Conservation (phyloP, 2,329 filamentous ascomycete genomes). For the Clathrospora elynae region DNA sequence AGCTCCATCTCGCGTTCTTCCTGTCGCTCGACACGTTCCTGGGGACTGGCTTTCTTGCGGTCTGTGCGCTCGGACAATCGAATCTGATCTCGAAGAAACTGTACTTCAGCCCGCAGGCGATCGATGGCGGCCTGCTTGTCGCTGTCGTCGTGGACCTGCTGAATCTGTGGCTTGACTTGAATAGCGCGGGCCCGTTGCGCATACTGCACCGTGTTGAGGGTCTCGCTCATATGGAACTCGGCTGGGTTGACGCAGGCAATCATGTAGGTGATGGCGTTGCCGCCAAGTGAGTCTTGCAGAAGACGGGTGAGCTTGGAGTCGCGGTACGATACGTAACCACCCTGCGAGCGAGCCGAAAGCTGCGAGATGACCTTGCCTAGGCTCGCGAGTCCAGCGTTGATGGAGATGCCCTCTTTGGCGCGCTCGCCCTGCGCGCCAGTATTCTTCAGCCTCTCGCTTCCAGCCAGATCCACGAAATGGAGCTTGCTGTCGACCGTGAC, state of each 20-base stretch:
- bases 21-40: conserved; percentile 76
- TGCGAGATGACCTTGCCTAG: conserved; percentile 98
- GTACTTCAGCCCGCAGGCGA: conserved; percentile 87
- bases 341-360: conserved; percentile 84
- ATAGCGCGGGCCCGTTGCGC: conserved; percentile 94
- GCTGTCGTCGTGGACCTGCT: conserved; percentile 83
- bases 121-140: conserved; percentile 96
- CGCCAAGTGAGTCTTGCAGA: conserved; percentile 93
- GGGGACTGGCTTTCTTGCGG: conserved; percentile 60
- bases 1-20: conserved; percentile 87
- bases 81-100: conserved; percentile 92
- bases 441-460: conserved; percentile 95
- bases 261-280: conserved; percentile 99
- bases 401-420: conserved; percentile 95
- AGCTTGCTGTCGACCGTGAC: conserved; percentile 97
- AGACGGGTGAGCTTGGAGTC: conserved; percentile 96
- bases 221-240: conserved; percentile 97
- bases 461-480: conserved; percentile 96
- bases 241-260: conserved; percentile 97
- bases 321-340: conserved; percentile 93
- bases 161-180: conserved; percentile 95
- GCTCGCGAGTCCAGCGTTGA: conserved; percentile 93
- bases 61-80: conserved; percentile 76
- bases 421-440: conserved; percentile 93
- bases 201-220: conserved; percentile 94